A percentile compares a stretch with the other conserved stretches of the same genome.
These are phyloP conservation scores for Calonectria henricotiae DNA, from an alignment of 2,329 filamentous ascomycete genomes.

Conservation along the genomic window DNA sequence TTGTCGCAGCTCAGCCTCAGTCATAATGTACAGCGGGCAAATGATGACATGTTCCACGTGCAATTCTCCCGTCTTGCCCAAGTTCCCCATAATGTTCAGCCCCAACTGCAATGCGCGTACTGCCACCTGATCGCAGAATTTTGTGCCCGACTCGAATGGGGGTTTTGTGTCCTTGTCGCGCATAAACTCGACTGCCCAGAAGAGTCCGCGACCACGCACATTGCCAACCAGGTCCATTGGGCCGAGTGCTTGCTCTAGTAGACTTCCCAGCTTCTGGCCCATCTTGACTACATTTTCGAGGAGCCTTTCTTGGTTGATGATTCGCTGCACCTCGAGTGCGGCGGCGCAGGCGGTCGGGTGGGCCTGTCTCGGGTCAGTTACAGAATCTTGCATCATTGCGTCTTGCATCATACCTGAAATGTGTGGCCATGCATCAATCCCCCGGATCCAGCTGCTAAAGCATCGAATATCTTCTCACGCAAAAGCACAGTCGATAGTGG, in stretches of 20 bases:
- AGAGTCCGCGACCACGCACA: constrained; percentile 35
- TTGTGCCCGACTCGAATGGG: constrained; percentile 9
- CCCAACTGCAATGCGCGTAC: constrained; percentile 19
- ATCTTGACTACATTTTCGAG: constrained; percentile 28
- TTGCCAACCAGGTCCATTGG: constrained; percentile 25
- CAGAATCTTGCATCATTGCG: not conserved
- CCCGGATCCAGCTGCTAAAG: constrained; percentile 26
- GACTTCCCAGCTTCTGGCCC: constrained; percentile 24
- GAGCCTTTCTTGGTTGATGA: constrained; percentile 24
- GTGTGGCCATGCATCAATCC: constrained; percentile 32
- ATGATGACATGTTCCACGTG: constrained; percentile 34
- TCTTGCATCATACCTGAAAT: constrained; percentile 18
- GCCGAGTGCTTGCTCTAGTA: constrained; percentile 21
- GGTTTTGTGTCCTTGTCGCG: constrained; percentile 8
- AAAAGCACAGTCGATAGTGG: constrained; percentile 40
- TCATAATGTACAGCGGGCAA: constrained; percentile 32
- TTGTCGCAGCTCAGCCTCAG: constrained; percentile 21
- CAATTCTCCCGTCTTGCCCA: constrained; percentile 26
- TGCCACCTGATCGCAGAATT: constrained; percentile 25
- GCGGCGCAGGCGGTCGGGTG: constrained; percentile 33
- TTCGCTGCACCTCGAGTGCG: constrained; percentile 29
- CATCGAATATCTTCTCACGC: constrained; percentile 29
- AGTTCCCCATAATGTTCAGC: constrained; percentile 32
- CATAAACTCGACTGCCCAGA: constrained; percentile 39
- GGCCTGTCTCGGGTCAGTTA: constrained; percentile 13